Percentiles rank a stretch among this genome's conserved stretches.
phyloP scores from a whole-genome alignment of 2,329 filamentous ascomycete species.

The Aspergillus sp. region DNA sequence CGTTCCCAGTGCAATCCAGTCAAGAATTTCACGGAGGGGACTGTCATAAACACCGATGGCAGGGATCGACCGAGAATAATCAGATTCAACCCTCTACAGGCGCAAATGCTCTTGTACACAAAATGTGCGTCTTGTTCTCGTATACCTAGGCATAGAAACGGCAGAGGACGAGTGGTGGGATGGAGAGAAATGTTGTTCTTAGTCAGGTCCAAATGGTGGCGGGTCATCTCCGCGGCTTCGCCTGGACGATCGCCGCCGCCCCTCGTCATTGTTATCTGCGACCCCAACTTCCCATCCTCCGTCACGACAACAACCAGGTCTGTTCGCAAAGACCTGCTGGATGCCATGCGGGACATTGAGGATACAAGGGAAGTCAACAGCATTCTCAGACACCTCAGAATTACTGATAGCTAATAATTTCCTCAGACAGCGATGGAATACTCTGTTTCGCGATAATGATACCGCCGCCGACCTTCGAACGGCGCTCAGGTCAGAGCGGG shows the following conservation, averaged over 20 bases:
- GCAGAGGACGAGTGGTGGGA: no score
- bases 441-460: constrained; percentile 56
- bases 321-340: constrained; percentile 9
- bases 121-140: no score
- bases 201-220: constrained; percentile 1
- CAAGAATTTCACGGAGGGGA: neutral
- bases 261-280: constrained; percentile 5
- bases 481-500: constrained; percentile 60
- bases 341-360: constrained; percentile 54
- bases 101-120: no score
- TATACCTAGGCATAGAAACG: no score
- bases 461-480: constrained; percentile 62
- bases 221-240: constrained; percentile 8
- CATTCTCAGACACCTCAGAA: neutral
- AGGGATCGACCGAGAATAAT: no score
- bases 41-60: neutral
- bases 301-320: neutral
- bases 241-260: constrained; percentile 3
- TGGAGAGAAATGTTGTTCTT: neutral
- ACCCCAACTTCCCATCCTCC: neutral
- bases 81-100: no score
- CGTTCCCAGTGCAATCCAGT: neutral
- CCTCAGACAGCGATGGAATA: constrained; percentile 65
- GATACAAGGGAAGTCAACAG: constrained; percentile 49
- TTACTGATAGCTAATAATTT: constrained; percentile 3